phyloP scores from a whole-genome alignment of 768 basidiomycete species.

The Suillus placidus region DNA sequence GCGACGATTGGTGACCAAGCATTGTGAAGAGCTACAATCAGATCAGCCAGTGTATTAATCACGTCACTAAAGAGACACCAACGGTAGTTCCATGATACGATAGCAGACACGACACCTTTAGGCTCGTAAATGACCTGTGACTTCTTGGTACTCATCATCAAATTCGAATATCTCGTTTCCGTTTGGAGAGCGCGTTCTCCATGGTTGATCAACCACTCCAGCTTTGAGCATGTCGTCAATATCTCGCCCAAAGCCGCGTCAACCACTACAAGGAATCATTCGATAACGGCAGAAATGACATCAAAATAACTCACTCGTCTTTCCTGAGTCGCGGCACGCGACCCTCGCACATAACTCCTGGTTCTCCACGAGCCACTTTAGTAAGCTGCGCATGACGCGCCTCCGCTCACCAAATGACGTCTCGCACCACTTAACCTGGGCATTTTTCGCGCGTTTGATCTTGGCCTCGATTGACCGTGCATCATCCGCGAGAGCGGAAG shows the following conservation, averaged over 20 bases:
- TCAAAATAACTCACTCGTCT: conserved; percentile 61
- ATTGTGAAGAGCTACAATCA: conserved; percentile 81
- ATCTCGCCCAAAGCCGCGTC: conserved; percentile 96
- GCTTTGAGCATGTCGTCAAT: conserved; percentile 90
- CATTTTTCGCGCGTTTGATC: conserved; percentile 62
- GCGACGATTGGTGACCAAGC: conserved; percentile 93
- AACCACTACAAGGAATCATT: conserved; percentile 56
- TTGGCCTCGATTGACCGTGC: conserved; percentile 71
- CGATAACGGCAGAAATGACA: conserved; percentile 5
- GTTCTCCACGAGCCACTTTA: conserved; percentile 93
- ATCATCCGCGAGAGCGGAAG: conserved; percentile 76
- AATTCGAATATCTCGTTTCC: conserved; percentile 65
- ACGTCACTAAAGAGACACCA: conserved; percentile 23
- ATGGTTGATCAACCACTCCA: conserved; percentile 88
- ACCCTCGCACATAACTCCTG: conserved; percentile 85
- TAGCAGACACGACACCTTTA: conserved; percentile 87
- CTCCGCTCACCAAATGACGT: conserved; percentile 80
- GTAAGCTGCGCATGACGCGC: conserved; percentile 81
- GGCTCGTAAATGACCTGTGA: conserved; percentile 87
- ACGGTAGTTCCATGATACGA: conserved; percentile 98
- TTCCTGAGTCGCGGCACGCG: conserved; percentile 92
- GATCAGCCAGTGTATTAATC: not conserved
- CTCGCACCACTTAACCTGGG: conserved; percentile 73
- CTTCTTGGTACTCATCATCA: conserved; percentile 75
- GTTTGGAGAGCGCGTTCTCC: conserved; percentile 80